phyloP scores from a whole-genome alignment of 495 filamentous ascomycete species.

The Cenococcum geophilum region DNA sequence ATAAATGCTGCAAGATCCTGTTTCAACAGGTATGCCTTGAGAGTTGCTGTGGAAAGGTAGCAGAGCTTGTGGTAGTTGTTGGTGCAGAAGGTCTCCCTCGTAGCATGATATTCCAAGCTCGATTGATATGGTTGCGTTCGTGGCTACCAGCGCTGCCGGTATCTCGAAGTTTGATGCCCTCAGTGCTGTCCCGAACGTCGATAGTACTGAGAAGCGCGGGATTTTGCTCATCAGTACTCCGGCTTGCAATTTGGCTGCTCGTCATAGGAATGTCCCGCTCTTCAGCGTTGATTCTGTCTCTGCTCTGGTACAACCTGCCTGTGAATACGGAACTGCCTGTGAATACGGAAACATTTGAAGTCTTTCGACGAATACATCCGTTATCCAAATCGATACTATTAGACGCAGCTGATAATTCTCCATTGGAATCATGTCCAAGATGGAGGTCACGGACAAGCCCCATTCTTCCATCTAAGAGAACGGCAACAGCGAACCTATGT shows the following conservation, averaged over 20 bases:
- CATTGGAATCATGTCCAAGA: neutral
- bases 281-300: neutral
- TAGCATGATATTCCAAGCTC: conserved; percentile 23
- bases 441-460: conserved; percentile 55
- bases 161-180: conserved; percentile 13
- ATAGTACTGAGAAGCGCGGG: conserved; percentile 13
- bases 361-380: conserved; percentile 1
- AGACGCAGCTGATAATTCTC: neutral
- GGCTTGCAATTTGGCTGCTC: neutral
- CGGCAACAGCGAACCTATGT: conserved; percentile 53
- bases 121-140: conserved; percentile 21
- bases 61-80: neutral
- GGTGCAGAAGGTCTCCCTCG: conserved; percentile 7
- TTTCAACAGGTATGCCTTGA: conserved; percentile 22
- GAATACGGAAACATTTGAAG: conserved; percentile 7
- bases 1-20: conserved; percentile 43
- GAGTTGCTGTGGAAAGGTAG: conserved; percentile 2
- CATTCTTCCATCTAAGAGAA: conserved; percentile 55
- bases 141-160: conserved; percentile 9
- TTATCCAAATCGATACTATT: neutral
- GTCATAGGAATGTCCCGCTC: neutral
- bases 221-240: conserved; percentile 1
- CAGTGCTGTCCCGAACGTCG: conserved; percentile 12
- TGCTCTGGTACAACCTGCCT: neutral
- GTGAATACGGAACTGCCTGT: conserved; percentile 11